Evolutionary conservation across 257 asterid genomes (phyloP), one percentile per base, ranked within the genome.

Genomic region (Capsicum baccatum): DNA sequence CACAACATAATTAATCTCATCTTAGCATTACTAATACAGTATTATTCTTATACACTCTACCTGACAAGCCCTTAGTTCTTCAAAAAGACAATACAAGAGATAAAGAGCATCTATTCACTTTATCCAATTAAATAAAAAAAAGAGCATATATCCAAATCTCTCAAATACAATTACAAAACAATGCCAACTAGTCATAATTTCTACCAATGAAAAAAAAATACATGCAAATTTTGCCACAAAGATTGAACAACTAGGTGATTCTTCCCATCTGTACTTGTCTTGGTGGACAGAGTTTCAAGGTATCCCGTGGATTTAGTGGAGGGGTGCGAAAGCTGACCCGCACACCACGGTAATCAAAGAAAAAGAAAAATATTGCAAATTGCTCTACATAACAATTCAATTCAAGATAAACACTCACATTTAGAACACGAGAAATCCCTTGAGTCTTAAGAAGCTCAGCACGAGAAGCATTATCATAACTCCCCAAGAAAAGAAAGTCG

Each of bases 381-480:
- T 33, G 6, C 73, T 66, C 47, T 33, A 66, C n/a, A 1, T 33
- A 66, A 66, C 48, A 66, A 66, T 13, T 33, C 19, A 66, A 35
- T 35, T 5, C 13, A 16, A 14, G 67, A 62, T 0, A 8, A 62
- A 4, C 10, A 83, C 84, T 92, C 64, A 96, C 99, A 88, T 96
- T 96, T 85, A 96, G 98, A 59, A 96, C 91, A 5, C 95, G 93
- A 79, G 99, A 91, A 88, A 96, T 96, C 86, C 99, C 99, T 87
- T 91, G 98, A 63, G 97, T 91, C 90, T 93, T 96, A 88, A 96
- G 96, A 82, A 96, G 96, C 87, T 96, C 98, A 2, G 97, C 96
- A 4, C 99, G 93, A 12, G 99, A 92, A 39, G 99, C 99, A 86
- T 94, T 93, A 83, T 94, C 99, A 71, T 93, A 96, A 90, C 98